These are phyloP conservation scores for Penicillium sclerotiorum DNA, from an alignment of 2,329 filamentous ascomycete species.

Conservation along the genomic window DNA sequence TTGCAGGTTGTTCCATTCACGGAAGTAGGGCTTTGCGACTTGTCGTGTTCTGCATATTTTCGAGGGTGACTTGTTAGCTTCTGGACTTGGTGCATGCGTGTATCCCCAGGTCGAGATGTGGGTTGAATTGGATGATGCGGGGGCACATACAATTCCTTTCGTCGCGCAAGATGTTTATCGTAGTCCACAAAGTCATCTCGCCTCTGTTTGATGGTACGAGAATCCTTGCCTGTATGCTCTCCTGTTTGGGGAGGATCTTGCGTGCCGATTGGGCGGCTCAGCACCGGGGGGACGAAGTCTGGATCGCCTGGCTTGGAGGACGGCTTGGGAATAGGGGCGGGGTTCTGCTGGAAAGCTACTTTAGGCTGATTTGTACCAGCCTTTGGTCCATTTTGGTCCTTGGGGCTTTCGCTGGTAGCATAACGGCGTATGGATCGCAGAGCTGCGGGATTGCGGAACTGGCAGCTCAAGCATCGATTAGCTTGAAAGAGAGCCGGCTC, in stretches of 20 bases:
- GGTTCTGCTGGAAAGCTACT: slow-evolving; percentile 34
- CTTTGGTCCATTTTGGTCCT: slow-evolving; percentile 8
- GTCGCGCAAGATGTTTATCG: slow-evolving; percentile 76
- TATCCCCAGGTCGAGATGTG: background rate
- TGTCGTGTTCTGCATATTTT: slow-evolving; percentile 63
- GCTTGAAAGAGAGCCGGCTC: slow-evolving; percentile 30
- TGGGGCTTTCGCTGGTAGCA: slow-evolving; percentile 24
- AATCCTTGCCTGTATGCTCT: slow-evolving; percentile 79
- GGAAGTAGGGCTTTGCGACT: slow-evolving; percentile 87
- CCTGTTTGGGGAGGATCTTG: slow-evolving; percentile 70
- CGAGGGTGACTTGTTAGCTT: slow-evolving; percentile 2
- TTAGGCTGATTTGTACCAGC: slow-evolving; percentile 9
- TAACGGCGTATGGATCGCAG: slow-evolving; percentile 32
- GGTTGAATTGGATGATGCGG: background rate
- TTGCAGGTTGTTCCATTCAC: slow-evolving; percentile 87
- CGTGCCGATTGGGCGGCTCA: slow-evolving; percentile 80
- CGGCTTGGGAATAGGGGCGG: slow-evolving; percentile 16
- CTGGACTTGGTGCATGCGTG: background rate
- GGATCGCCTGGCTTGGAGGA: slow-evolving; percentile 34
- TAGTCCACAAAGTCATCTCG: slow-evolving; percentile 81
- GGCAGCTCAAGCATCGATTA: slow-evolving; percentile 39
- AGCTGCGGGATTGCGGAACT: slow-evolving; percentile 32
- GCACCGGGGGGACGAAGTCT: slow-evolving; percentile 55
- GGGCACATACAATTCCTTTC: slow-evolving; percentile 68
- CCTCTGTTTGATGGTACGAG: slow-evolving; percentile 66